A percentile compares a stretch with the other conserved stretches of the same genome.
These are phyloP conservation scores for Colletotrichum zoysiae DNA, from an alignment of 2,329 filamentous ascomycete genomes.

Conservation along the genomic window DNA sequence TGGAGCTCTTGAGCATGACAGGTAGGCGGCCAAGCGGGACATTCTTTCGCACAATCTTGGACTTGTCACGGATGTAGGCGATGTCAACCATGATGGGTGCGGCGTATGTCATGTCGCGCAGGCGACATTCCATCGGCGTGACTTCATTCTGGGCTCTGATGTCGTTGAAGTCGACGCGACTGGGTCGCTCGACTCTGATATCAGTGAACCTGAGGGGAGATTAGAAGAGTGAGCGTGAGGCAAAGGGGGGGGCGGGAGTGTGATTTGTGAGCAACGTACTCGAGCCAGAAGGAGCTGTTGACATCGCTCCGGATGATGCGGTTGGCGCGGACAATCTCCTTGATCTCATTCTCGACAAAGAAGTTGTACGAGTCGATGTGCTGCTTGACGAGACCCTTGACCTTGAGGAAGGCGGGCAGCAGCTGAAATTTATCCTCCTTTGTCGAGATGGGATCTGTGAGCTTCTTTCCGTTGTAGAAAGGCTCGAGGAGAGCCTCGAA, in stretches of 20 bases:
- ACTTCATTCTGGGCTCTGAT: slow-evolving; percentile 79
- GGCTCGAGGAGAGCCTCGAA: slow-evolving; percentile 76
- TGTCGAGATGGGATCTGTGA: slow-evolving; percentile 74
- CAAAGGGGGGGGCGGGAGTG: too few relatives aligned
- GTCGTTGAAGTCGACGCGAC: slow-evolving; percentile 81
- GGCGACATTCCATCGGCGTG: slow-evolving; percentile 94
- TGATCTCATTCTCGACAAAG: slow-evolving; percentile 96
- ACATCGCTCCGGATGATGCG: slow-evolving; percentile 90
- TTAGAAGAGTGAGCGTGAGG: slow-evolving; percentile 18
- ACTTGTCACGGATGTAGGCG: slow-evolving; percentile 85
- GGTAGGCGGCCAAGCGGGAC: slow-evolving; percentile 91
- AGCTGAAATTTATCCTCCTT: slow-evolving; percentile 95
- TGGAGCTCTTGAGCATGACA: slow-evolving; percentile 96
- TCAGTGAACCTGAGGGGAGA: slow-evolving; percentile 73
- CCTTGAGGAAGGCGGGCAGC: slow-evolving; percentile 95
- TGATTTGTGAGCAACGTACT: slow-evolving; percentile 55
- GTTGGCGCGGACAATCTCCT: slow-evolving; percentile 95
- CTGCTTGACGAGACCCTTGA: slow-evolving; percentile 96
- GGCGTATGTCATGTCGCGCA: slow-evolving; percentile 98
- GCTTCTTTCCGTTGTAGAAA: slow-evolving; percentile 76
- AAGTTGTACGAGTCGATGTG: slow-evolving; percentile 99
- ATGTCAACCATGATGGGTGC: slow-evolving; percentile 95
- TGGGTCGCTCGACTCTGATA: slow-evolving; percentile 87
- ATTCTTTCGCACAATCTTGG: slow-evolving; percentile 78
- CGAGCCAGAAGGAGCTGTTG: slow-evolving; percentile 91